phyloP scores from a whole-genome alignment of 176 grass and related monocot species.

The Secale cereale region DNA sequence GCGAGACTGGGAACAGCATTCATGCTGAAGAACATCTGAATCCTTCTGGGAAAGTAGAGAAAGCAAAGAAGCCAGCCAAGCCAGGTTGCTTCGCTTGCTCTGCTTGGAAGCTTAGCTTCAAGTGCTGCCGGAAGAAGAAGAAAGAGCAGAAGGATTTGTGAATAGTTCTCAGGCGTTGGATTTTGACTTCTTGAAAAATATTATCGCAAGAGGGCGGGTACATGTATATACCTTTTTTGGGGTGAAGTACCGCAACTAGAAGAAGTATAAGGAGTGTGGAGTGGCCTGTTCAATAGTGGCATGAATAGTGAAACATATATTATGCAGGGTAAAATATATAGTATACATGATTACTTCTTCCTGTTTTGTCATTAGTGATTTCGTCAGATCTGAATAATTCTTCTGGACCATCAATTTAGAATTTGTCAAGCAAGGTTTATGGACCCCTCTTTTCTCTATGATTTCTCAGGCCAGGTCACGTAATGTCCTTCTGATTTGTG shows the following conservation, averaged over 20 bases:
- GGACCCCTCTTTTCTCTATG: not conserved
- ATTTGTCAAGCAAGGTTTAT: constrained; percentile 16
- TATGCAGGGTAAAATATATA: constrained; percentile 4
- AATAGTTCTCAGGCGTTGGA: not conserved
- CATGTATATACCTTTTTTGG: not conserved
- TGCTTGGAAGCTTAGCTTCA: constrained; percentile 33
- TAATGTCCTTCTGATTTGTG: not conserved
- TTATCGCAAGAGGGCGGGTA: not conserved
- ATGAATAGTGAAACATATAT: not conserved
- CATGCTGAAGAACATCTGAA: constrained; percentile 24
- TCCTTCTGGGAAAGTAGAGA: not conserved
- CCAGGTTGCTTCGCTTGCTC: constrained; percentile 48
- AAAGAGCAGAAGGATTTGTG: constrained; percentile 14
- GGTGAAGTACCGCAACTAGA: constrained; percentile 7
- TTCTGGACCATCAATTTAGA: constrained; percentile 17
- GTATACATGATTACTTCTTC: not conserved
- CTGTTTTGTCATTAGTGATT: not conserved
- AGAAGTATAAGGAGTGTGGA: not conserved
- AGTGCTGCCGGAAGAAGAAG: constrained; percentile 23
- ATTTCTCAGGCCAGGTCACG: not conserved
- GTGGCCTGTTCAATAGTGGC: not conserved
- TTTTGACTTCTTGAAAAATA: not conserved
- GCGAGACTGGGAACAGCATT: not conserved
- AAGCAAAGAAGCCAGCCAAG: constrained; percentile 21
- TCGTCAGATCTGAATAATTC: constrained; percentile 3